Base-by-base conservation (phyloP, 2,329 filamentous ascomycete genomes). In the Clarireedia monteithiana region DNA sequence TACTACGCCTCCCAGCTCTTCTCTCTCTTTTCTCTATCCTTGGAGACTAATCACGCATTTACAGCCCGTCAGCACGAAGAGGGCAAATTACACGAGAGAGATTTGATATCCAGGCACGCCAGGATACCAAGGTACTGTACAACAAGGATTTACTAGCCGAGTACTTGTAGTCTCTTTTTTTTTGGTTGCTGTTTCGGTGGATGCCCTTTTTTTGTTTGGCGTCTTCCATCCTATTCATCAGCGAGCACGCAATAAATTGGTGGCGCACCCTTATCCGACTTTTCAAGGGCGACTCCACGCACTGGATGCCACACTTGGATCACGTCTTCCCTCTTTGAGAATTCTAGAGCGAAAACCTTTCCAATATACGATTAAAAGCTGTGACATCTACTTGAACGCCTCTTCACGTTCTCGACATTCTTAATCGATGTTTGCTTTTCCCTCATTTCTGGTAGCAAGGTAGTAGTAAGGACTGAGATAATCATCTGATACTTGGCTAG, bases 171-270 rank as follows among this genome's bases (percentile, higher is more conserved):
- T 34, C 30, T 34, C 30, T 42, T 3, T 42, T 20, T 42, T 30
- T 34, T 55, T 14, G 23, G 34, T 27, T n/a, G 10, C 6, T 30
- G 30, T 40, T 17, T 48, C 24, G 24, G 48, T 42, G 24, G n/a
- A 34, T 14, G 36, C 14, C 20, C 24, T 12, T 50, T 54, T 24
- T 40, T 42, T 42, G 15, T 20, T 42, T 17, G 39, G 20, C 39
- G 39, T 55, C 46, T 55, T 50, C 30, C 45, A 55, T 50, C 53
- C 50, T 55, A 55, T 50, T 50, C 46, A 50, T 26, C 38, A 38
- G 24, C 45, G 53, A 56, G 53, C 53, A 56, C 53, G 53, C 53
- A 45, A 56, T 56, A 46, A 30, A 51, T 51, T 46, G 30, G 48
- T 56, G 53, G 48, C 53, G 53, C 26, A 55, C 39, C 39, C 6